A percentile compares a stretch with the other conserved stretches of the same genome.
Conservation (phyloP, 1,139 yeast genomes). For the Taiozyma onychis region DNA sequence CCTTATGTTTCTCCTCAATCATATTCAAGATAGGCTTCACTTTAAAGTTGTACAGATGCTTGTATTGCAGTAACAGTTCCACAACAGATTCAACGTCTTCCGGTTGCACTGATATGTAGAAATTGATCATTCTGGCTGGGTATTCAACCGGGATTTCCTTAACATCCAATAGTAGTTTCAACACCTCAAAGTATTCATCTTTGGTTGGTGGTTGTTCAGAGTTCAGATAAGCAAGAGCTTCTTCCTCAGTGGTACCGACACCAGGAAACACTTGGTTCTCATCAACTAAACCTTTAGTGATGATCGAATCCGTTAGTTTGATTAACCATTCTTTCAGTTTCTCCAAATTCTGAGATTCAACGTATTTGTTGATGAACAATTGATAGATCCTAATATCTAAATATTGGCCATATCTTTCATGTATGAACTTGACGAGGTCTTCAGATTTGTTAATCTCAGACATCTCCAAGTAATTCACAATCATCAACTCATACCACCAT, state of each 20-base stretch:
- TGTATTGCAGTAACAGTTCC: constrained; percentile 12
- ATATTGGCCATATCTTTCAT: constrained; percentile 7
- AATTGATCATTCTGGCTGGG: constrained; percentile 9
- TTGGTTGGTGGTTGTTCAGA: constrained; percentile 12
- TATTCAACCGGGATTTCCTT: neutral
- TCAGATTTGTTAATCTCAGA: constrained; percentile 28
- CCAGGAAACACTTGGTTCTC: constrained; percentile 13
- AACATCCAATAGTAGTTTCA: constrained; percentile 9
- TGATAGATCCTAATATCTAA: constrained; percentile 17
- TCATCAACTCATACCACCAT: constrained; percentile 35
- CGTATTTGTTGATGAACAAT: constrained; percentile 14
- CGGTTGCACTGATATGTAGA: constrained; percentile 11
- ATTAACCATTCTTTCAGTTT: constrained; percentile 11
- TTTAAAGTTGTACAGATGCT: constrained; percentile 10
- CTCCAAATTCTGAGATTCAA: constrained; percentile 7
- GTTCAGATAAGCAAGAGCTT: constrained; percentile 10
- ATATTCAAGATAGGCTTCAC: constrained; percentile 14
- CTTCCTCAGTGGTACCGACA: constrained; percentile 14
- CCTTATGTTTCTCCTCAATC: neutral
- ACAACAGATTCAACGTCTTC: constrained; percentile 11
- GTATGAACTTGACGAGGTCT: constrained; percentile 8
- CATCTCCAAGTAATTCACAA: constrained; percentile 26
- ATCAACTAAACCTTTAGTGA: constrained; percentile 8
- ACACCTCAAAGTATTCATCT: constrained; percentile 10
- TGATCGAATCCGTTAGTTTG: constrained; percentile 6